Evolutionary conservation across 2,329 filamentous ascomycete genomes (phyloP).

Genomic region (Epicoccum sorghinum): DNA sequence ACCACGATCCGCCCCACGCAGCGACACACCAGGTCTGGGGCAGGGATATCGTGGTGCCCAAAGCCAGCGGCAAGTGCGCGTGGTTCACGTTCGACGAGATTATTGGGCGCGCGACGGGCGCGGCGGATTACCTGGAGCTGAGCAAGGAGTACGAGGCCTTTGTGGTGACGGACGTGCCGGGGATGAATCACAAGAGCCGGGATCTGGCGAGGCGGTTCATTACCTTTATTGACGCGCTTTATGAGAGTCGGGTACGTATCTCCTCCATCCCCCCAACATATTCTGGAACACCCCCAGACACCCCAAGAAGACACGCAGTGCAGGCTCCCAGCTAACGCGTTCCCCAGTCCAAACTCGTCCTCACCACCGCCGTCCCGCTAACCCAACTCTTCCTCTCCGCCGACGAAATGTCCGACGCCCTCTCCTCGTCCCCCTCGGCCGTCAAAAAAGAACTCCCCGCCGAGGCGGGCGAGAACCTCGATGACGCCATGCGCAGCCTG

Average conservation of each 20-base stretch:
- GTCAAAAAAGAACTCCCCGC: conserved; percentile 48
- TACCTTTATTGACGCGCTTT: conserved; percentile 96
- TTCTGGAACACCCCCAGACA: not conserved
- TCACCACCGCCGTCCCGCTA: conserved; percentile 86
- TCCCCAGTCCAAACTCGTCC: conserved; percentile 83
- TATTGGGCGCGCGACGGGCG: conserved; percentile 85
- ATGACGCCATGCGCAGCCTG: conserved; percentile 75
- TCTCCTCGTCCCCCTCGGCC: conserved; percentile 45
- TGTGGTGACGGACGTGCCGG: conserved; percentile 87
- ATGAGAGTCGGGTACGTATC: conserved; percentile 68
- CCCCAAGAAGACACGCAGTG: too few relatives aligned
- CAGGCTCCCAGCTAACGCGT: not conserved
- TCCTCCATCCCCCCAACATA: not conserved
- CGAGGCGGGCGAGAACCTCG: conserved; percentile 58
- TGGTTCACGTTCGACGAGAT: conserved; percentile 93
- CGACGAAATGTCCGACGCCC: conserved; percentile 53
- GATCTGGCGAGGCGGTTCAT: conserved; percentile 94
- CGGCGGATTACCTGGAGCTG: conserved; percentile 93
- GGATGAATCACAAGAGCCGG: conserved; percentile 84
- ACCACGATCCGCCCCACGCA: conserved; percentile 74
- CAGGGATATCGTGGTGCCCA: conserved; percentile 83
- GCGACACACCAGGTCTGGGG: conserved; percentile 91
- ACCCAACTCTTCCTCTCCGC: conserved; percentile 83
- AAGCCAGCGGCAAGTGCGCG: conserved; percentile 84
- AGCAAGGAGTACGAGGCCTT: conserved; percentile 91